Conservation (phyloP, 495 filamentous ascomycete genomes). For the Tuber umbilicatum region DNA sequence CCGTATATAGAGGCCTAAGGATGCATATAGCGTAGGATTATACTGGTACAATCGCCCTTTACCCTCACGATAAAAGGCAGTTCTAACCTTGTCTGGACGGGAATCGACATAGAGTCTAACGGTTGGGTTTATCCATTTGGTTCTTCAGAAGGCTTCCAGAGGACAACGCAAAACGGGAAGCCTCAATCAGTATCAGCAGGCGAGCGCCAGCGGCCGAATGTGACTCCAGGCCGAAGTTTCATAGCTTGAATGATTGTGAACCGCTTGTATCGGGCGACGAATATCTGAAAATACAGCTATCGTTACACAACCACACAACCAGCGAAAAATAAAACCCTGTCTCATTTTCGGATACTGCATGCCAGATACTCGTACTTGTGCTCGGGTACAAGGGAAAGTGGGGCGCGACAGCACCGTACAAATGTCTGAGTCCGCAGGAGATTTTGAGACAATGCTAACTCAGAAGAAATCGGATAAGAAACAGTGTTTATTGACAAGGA, state of each 20-base stretch:
- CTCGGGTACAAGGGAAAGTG: too few relatives aligned
- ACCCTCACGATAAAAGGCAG: conserved; percentile 28
- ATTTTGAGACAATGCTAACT: too few relatives aligned
- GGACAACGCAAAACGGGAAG: conserved; percentile 22
- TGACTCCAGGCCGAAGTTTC: conserved; percentile 16
- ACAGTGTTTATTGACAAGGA: too few relatives aligned
- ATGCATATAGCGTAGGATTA: not conserved
- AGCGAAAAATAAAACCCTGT: not conserved
- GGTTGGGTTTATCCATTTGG: conserved; percentile 13
- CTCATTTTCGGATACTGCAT: not conserved
- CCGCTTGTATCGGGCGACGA: not conserved
- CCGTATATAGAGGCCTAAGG: not conserved
- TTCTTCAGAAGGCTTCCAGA: conserved; percentile 21
- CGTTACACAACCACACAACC: not conserved
- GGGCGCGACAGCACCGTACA: too few relatives aligned
- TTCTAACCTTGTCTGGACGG: conserved; percentile 32
- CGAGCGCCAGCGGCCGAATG: conserved; percentile 23
- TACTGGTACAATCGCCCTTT: conserved; percentile 16
- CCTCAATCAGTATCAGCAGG: conserved; percentile 1
- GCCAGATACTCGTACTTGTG: not conserved
- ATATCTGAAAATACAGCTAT: not conserved
- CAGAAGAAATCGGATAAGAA: too few relatives aligned
- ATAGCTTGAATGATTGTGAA: conserved; percentile 16
- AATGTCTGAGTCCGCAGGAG: too few relatives aligned
- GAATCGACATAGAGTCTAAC: conserved; percentile 34